Evolutionary conservation across 1,284 basidiomycete genomes (phyloP).

Genomic region (Thecaphora thlaspeos): DNA sequence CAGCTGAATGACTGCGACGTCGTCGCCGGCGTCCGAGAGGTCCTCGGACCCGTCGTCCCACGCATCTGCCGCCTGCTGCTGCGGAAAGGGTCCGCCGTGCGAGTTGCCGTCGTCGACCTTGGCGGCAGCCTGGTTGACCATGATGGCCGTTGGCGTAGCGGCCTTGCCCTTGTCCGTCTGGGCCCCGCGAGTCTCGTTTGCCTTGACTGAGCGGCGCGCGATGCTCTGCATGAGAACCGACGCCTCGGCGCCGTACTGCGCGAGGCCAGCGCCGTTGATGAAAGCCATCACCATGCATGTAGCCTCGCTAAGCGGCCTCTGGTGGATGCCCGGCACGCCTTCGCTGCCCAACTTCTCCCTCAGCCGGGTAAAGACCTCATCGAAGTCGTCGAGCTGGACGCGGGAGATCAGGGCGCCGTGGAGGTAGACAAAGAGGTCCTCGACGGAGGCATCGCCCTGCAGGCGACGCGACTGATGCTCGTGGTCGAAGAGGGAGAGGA

Average conservation of each 20-base stretch:
- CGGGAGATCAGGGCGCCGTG: conserved; percentile 96
- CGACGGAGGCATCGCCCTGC: conserved; percentile 69
- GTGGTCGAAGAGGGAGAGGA: conserved; percentile 79
- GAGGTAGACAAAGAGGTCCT: conserved; percentile 83
- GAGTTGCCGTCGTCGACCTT: conserved; percentile 31
- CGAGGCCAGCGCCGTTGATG: conserved; percentile 74
- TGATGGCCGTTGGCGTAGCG: conserved; percentile 45
- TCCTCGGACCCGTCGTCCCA: conserved; percentile 31
- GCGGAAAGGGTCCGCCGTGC: conserved; percentile 3
- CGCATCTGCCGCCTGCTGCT: conserved; percentile 21
- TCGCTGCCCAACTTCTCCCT: conserved; percentile 68
- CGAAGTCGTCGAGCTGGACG: conserved; percentile 87
- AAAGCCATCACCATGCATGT: conserved; percentile 96
- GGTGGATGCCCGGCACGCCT: conserved; percentile 13
- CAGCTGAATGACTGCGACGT: conserved; percentile 61
- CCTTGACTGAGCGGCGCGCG: conserved; percentile 14
- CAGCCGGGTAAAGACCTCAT: conserved; percentile 75
- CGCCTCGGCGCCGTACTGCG: conserved; percentile 82
- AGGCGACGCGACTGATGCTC: conserved; percentile 64
- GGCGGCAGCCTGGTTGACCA: conserved; percentile 36
- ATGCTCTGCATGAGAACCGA: conserved; percentile 64
- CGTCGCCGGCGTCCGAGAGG: conserved; percentile 53
- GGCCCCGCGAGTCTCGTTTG: conserved; percentile 12
- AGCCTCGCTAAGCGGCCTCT: conserved; percentile 65
- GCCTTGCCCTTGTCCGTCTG: conserved; percentile 59